Percentiles rank a stretch among this genome's conserved stretches.
phyloP scores from a whole-genome alignment of 768 basidiomycete genomes.

The Suillus discolor region DNA sequence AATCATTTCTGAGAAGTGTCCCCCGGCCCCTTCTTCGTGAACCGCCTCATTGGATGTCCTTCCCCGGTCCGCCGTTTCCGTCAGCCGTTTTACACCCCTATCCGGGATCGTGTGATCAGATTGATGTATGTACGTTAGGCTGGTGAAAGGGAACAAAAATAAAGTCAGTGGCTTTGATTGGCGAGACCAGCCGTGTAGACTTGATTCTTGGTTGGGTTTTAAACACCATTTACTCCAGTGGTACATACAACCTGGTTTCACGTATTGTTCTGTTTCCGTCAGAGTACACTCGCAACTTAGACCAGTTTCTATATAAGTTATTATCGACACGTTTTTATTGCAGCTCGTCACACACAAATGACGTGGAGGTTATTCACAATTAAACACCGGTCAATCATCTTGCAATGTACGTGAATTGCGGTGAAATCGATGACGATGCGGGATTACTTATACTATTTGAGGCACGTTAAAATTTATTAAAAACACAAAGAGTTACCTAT shows the following conservation, averaged over 20 bases:
- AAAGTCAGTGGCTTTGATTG: neutral
- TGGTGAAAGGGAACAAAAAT: neutral
- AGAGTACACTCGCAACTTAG: neutral
- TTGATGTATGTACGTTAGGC: neutral
- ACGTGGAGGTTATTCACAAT: neutral
- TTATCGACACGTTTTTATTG: neutral
- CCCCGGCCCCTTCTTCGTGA: neutral
- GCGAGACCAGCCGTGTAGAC: neutral
- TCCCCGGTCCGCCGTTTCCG: neutral
- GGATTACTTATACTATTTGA: neutral
- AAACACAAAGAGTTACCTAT: no score
- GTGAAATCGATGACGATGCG: neutral
- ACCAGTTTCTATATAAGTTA: neutral
- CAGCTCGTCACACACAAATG: neutral
- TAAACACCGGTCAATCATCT: neutral
- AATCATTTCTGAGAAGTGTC: neutral
- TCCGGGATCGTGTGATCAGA: neutral
- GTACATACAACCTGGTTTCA: neutral
- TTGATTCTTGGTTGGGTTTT: neutral
- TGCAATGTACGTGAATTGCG: neutral
- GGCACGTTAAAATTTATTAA: no score
- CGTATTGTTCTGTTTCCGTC: neutral
- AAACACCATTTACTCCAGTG: neutral
- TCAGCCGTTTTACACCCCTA: neutral
- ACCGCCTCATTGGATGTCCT: neutral